Evolutionary conservation across 805 yeast species (phyloP).

Genomic region (Candida odintsovae): DNA sequence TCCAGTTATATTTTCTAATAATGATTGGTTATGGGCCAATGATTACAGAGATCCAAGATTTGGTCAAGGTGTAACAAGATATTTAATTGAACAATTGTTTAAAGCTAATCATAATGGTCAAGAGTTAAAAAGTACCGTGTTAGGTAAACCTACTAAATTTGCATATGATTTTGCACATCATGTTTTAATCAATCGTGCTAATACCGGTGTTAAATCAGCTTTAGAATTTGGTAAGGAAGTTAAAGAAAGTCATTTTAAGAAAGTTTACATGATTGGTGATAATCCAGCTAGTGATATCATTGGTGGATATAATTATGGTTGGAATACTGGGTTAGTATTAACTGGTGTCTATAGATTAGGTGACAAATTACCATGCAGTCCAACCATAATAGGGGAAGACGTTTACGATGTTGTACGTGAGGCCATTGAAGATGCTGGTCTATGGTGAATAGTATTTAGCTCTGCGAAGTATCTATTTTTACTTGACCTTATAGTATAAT

Average conservation of each 20-base stretch:
- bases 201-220: conserved; percentile 2
- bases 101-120: conserved; percentile 39
- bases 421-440: conserved; percentile 15
- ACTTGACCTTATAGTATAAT: too few species aligned
- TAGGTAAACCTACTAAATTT: conserved; percentile 78
- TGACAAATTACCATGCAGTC: conserved; percentile 38
- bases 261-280: conserved; percentile 95
- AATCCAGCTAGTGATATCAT: conserved; percentile 89
- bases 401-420: conserved; percentile 45
- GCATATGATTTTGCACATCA: conserved; percentile 83
- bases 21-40: conserved; percentile 86
- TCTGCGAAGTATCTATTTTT: too few species aligned
- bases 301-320: conserved; percentile 84
- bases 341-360: conserved; percentile 81
- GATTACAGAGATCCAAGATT: conserved; percentile 72
- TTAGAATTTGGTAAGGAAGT: conserved; percentile 19
- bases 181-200: conserved; percentile 39
- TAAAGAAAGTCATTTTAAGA: conserved; percentile 37
- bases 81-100: conserved; percentile 56
- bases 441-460: conserved; percentile 10
- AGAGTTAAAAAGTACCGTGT: conserved; percentile 45
- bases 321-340: conserved; percentile 79
- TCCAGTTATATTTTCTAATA: conserved; percentile 75
- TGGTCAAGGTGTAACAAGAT: conserved; percentile 87
- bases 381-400: conserved; percentile 44